Evolutionary conservation across 1,139 yeast species (phyloP), one percentile per base, ranked within the genome.

Genomic region (Candida sanyaensis): DNA sequence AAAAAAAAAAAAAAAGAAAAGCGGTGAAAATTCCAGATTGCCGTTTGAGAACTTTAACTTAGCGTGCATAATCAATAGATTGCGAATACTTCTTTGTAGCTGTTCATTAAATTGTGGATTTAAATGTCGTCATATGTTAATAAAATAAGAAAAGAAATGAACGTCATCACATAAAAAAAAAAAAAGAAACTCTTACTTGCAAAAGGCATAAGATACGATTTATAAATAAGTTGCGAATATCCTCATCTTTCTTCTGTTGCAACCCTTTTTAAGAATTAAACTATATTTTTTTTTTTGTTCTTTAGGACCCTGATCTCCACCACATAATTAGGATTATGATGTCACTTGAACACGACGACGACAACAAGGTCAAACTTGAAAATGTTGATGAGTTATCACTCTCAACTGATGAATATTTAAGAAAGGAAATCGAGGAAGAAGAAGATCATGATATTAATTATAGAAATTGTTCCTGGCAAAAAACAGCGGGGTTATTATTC

Each of bases 401-500:
- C 8, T 52, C 51, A 21, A 46, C 55, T 9, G 55, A 52, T 29
- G 41, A 48, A 9, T 52, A 43, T 33, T 43, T 52, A 30, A 31
- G 48, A 30, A 52, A 52, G 36, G 49, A 52, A 24, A 32, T 52
- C 3, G 50, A 49, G 7, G 38, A 43, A 12, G 55, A 52, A 12
- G 23, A 37, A 30, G 28, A 37, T 9, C 51, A 52, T 43, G 40
- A 33, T 57, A 78, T 80, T 62, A 73, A 79, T 61, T 80, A 78
- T 54, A 63, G 80, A 46, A 68, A 78, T 39, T 79, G 84, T 53
- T 75, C 84, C 28, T 79, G 85, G 84, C 78, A 74, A 51, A 77
- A 73, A 53, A 80, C 86, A 0, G 81, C 85, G 0, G 84, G 83
- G 6, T 68, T 82, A 39, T 64, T 82, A 46, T 78, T 81, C 51